phyloP scores from a whole-genome alignment of 345 rosid species.

The Hibiscus tridactylites region DNA sequence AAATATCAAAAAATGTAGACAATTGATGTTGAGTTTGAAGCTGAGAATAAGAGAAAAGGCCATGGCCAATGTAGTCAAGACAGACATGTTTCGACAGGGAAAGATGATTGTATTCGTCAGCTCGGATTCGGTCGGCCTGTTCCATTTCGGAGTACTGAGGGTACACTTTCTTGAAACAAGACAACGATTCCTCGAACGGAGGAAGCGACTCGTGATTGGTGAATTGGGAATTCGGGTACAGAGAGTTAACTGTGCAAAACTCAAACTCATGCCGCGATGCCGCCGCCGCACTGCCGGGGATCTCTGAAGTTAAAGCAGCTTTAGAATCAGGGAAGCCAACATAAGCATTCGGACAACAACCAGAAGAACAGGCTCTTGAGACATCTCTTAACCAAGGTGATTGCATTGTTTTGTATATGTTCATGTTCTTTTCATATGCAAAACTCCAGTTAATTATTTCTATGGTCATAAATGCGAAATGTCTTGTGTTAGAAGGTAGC shows the following conservation, averaged over 20 bases:
- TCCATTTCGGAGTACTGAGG: conserved; percentile 46
- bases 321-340: conserved; percentile 19
- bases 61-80: conserved; percentile 57
- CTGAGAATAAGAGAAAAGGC: conserved; percentile 72
- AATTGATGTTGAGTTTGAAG: background rate
- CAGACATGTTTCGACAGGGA: conserved; percentile 38
- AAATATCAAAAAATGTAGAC: conserved; percentile 37
- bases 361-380: conserved; percentile 35
- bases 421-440: background rate
- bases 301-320: background rate
- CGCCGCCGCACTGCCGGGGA: conserved; percentile 15
- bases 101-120: conserved; percentile 56
- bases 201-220: conserved; percentile 88
- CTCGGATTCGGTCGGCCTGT: conserved; percentile 53
- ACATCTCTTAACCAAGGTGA: conserved; percentile 35
- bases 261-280: conserved; percentile 36
- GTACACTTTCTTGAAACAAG: conserved; percentile 35
- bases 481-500: background rate
- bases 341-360: conserved; percentile 48
- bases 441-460: background rate
- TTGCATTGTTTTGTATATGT: conserved; percentile 25
- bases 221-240: conserved; percentile 36
- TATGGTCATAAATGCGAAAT: background rate
- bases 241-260: conserved; percentile 30
- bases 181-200: conserved; percentile 39